Conservation (phyloP, 108 stramenopile genomes). For the Craspedostauros australis region DNA sequence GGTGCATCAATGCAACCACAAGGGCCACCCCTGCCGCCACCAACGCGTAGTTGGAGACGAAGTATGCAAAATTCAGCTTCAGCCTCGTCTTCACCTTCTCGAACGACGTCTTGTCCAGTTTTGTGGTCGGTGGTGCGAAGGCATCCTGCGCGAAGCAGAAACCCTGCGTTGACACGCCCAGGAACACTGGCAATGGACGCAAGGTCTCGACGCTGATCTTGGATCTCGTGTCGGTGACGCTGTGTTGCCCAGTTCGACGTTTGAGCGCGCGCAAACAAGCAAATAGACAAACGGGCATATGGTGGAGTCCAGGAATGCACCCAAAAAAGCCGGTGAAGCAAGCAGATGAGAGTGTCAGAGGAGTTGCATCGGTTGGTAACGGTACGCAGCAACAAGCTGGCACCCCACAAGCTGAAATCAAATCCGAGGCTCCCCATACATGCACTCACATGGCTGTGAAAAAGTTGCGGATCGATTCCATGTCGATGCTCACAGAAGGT, state of each 20-base stretch:
- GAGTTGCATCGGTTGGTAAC: too few species aligned
- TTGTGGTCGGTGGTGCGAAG: conserved; percentile 57
- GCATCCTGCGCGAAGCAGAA: conserved; percentile 73
- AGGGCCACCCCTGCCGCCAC: conserved; percentile 52
- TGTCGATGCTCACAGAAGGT: conserved; percentile 13
- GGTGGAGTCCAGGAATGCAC: too few species aligned
- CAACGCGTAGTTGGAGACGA: conserved; percentile 80
- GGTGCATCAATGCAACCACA: conserved; percentile 80
- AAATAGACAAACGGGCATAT: too few species aligned
- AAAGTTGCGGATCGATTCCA: conserved; percentile 17
- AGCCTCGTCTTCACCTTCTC: conserved; percentile 68
- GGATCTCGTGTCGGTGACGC: too few species aligned
- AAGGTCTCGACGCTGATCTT: too few species aligned
- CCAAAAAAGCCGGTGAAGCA: too few species aligned
- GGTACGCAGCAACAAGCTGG: too few species aligned
- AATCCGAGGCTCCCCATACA: background rate
- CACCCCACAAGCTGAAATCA: too few species aligned
- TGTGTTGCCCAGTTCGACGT: too few species aligned
- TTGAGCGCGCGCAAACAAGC: too few species aligned
- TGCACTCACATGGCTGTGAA: conserved; percentile 23
- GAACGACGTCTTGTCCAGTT: conserved; percentile 46
- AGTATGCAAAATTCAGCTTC: conserved; percentile 67
- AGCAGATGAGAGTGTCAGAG: too few species aligned
- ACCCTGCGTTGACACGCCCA: conserved; percentile 57
- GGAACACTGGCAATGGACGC: too few species aligned